Conservation (phyloP, 805 yeast genomes). For the Torulaspora gathmanii region DNA sequence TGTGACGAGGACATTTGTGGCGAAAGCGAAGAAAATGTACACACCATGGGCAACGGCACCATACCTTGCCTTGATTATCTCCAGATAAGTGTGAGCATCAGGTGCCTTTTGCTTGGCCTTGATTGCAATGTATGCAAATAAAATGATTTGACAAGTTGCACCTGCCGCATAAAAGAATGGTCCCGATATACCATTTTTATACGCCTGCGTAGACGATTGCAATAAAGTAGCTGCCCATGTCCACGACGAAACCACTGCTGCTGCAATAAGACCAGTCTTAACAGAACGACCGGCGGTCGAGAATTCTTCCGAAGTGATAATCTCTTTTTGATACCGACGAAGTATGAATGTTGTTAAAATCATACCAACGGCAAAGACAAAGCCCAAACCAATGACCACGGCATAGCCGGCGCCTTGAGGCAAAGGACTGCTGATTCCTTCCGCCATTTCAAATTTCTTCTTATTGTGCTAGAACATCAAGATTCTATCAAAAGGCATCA, state of each 20-base stretch:
- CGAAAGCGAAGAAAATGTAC: slow-evolving; percentile 73
- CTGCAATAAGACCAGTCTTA: slow-evolving; percentile 75
- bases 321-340: slow-evolving; percentile 75
- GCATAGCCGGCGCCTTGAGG: slow-evolving; percentile 86
- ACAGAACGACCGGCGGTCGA: slow-evolving; percentile 90
- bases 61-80: slow-evolving; percentile 74
- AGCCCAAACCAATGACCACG: slow-evolving; percentile 82
- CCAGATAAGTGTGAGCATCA: slow-evolving; percentile 85
- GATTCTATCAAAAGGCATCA: too few relatives aligned
- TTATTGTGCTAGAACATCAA: too few relatives aligned
- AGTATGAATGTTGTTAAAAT: slow-evolving; percentile 64
- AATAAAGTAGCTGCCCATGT: slow-evolving; percentile 84
- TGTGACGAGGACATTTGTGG: slow-evolving; percentile 84
- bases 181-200: slow-evolving; percentile 72
- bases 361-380: slow-evolving; percentile 75
- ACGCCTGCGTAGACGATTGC: slow-evolving; percentile 73
- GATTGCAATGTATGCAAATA: slow-evolving; percentile 82
- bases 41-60: slow-evolving; percentile 70
- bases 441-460: neutral
- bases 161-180: slow-evolving; percentile 87
- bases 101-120: slow-evolving; percentile 88
- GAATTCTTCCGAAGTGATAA: slow-evolving; percentile 89
- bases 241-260: slow-evolving; percentile 94
- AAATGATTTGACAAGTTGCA: slow-evolving; percentile 81
- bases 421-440: slow-evolving; percentile 31